phyloP scores from a whole-genome alignment of 164 flowering plant genomes.

The Protea cynaroides region DNA sequence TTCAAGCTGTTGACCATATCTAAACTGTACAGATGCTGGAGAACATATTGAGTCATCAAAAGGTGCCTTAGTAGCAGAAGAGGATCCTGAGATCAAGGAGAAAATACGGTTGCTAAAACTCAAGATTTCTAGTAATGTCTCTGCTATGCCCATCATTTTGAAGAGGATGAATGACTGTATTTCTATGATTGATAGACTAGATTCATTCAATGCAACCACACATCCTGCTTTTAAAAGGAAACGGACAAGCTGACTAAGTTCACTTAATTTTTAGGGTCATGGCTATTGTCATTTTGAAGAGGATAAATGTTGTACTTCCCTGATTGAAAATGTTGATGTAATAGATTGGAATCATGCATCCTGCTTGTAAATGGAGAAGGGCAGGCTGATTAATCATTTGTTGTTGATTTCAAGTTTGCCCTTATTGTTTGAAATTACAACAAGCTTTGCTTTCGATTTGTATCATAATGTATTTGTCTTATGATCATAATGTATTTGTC shows the following conservation, averaged over 20 bases:
- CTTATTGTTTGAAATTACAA: not conserved
- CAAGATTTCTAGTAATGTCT: constrained; percentile 46
- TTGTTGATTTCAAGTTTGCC: not conserved
- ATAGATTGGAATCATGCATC: not conserved
- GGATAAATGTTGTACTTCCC: not conserved
- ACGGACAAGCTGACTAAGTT: constrained; percentile 25
- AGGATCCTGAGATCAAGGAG: constrained; percentile 27
- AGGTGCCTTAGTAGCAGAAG: constrained; percentile 13
- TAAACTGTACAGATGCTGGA: constrained; percentile 17
- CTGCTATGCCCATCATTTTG: constrained; percentile 42
- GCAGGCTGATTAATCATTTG: not conserved
- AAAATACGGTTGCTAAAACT: constrained; percentile 40
- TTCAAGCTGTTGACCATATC: not conserved
- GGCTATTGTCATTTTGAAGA: not conserved
- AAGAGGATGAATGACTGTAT: constrained; percentile 65
- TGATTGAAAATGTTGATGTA: not conserved
- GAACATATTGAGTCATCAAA: constrained; percentile 8
- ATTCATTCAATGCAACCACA: constrained; percentile 26
- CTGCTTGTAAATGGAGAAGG: not conserved
- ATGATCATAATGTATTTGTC: constrained; percentile 4
- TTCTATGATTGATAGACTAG: constrained; percentile 48
- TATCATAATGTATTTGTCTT: constrained; percentile 2
- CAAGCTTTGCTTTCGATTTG: not conserved
- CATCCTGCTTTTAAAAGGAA: constrained; percentile 68
- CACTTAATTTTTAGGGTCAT: not conserved